phyloP scores from a whole-genome alignment of 345 rosid species.

The Hirschfeldia incana region DNA sequence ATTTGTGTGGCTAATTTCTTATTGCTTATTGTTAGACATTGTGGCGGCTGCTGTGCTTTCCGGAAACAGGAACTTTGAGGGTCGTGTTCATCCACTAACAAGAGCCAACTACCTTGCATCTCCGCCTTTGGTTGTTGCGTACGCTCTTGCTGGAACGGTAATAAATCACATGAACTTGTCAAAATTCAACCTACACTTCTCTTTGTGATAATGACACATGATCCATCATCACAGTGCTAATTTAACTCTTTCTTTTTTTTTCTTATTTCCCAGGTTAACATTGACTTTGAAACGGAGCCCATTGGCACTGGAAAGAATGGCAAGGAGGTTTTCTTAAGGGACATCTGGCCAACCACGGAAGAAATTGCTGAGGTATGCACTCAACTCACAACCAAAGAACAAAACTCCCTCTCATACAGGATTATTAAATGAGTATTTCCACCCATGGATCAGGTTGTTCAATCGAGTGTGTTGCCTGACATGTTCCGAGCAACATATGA shows the following conservation, averaged over 20 bases:
- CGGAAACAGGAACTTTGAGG: conserved; percentile 91
- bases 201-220: background rate
- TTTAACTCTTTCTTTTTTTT: background rate
- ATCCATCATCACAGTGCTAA: background rate
- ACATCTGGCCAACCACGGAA: conserved; percentile 86
- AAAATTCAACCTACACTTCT: background rate
- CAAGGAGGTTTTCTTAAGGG: conserved; percentile 63
- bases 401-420: background rate
- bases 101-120: conserved; percentile 96
- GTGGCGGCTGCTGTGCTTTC: conserved; percentile 92
- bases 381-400: conserved; percentile 2
- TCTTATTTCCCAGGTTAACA: conserved; percentile 52
- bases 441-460: conserved; percentile 57
- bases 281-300: conserved; percentile 78
- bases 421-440: conserved; percentile 3
- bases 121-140: conserved; percentile 95
- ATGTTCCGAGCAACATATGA: conserved; percentile 90
- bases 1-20: conserved; percentile 8
- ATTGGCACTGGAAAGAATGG: conserved; percentile 78
- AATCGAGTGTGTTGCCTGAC: conserved; percentile 79
- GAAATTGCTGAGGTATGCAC: conserved; percentile 71
- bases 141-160: conserved; percentile 94
- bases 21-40: conserved; percentile 55
- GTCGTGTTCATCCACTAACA: conserved; percentile 88
- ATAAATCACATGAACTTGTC: background rate